Evolutionary conservation across 306 rosid species (phyloP).

Genomic region (Vigna angularis): DNA sequence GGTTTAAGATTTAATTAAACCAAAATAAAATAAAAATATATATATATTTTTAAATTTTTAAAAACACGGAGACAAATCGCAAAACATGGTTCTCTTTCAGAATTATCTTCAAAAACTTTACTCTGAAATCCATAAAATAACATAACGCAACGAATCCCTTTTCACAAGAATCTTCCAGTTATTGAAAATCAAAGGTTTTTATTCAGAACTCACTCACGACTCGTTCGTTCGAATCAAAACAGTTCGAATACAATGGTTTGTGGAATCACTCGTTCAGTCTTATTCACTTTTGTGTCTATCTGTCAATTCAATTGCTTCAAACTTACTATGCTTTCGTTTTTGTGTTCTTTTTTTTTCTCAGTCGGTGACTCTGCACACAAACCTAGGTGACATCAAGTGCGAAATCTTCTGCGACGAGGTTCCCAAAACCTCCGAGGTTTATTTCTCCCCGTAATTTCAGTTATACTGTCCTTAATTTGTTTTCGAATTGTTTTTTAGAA

Average conservation of each 20-base stretch:
- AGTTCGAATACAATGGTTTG: slow-evolving; percentile 40
- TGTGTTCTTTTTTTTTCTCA: slow-evolving; percentile 25
- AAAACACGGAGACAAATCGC: no score
- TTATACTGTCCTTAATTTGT: not conserved
- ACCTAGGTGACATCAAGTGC: slow-evolving; percentile 95
- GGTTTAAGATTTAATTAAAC: no score
- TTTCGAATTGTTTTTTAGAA: not conserved
- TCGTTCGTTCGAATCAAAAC: slow-evolving; percentile 10
- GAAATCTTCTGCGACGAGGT: slow-evolving; percentile 95
- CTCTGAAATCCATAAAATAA: no score
- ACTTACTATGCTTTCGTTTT: not conserved
- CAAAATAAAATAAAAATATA: no score
- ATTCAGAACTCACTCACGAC: not conserved
- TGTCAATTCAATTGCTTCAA: not conserved
- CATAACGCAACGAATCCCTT: no score
- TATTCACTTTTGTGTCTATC: not conserved
- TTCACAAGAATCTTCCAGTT: slow-evolving; percentile 14
- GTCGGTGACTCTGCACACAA: slow-evolving; percentile 93
- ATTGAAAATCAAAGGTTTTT: not conserved
- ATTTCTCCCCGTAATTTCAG: not conserved
- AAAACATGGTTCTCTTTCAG: no score
- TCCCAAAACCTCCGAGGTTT: slow-evolving; percentile 85
- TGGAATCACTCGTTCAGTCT: not conserved
- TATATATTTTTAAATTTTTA: no score
- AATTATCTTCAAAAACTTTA: no score